These are phyloP conservation scores for Diaporthe citri DNA, from an alignment of 2,329 filamentous ascomycete species.

Conservation along the genomic window DNA sequence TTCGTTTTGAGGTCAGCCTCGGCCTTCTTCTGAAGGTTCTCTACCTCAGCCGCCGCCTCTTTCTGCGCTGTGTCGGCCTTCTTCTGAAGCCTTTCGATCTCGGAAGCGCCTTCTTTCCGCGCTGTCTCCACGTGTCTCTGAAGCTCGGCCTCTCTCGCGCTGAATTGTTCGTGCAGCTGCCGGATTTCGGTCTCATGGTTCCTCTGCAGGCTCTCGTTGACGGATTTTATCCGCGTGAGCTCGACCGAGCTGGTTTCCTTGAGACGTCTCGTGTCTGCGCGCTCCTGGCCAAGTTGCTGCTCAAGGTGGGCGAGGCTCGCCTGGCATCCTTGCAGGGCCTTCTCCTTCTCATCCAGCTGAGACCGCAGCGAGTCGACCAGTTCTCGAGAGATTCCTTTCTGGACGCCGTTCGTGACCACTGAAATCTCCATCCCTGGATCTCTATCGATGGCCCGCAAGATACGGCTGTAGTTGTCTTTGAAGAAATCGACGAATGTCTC, in stretches of 20 bases:
- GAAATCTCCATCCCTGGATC: constrained; percentile 90
- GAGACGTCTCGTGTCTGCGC: constrained; percentile 76
- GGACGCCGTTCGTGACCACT: constrained; percentile 80
- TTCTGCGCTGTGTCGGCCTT: constrained; percentile 67
- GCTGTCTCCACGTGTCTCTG: constrained; percentile 38
- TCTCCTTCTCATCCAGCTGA: constrained; percentile 80
- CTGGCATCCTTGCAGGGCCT: constrained; percentile 61
- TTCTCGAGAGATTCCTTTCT: constrained; percentile 94
- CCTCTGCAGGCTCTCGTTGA: constrained; percentile 78
- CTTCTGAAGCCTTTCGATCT: constrained; percentile 58
- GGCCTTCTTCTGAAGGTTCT: constrained; percentile 11
- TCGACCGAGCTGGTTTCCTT: constrained; percentile 71
- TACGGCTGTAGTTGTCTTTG: constrained; percentile 93
- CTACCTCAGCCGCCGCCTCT: constrained; percentile 32
- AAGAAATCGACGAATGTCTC: constrained; percentile 90
- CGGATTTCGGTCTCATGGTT: constrained; percentile 77
- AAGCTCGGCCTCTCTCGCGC: constrained; percentile 58
- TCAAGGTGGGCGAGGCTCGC: constrained; percentile 61
- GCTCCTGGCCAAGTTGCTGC: constrained; percentile 76
- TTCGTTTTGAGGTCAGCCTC: constrained; percentile 26
- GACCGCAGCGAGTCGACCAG: constrained; percentile 86
- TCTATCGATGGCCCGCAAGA: constrained; percentile 87
- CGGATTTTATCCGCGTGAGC: constrained; percentile 57
- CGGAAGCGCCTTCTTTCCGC: constrained; percentile 31
- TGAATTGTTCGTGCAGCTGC: constrained; percentile 57